phyloP scores from a whole-genome alignment of 2,329 filamentous ascomycete genomes.

The Lasiodiplodia gonubiensis region DNA sequence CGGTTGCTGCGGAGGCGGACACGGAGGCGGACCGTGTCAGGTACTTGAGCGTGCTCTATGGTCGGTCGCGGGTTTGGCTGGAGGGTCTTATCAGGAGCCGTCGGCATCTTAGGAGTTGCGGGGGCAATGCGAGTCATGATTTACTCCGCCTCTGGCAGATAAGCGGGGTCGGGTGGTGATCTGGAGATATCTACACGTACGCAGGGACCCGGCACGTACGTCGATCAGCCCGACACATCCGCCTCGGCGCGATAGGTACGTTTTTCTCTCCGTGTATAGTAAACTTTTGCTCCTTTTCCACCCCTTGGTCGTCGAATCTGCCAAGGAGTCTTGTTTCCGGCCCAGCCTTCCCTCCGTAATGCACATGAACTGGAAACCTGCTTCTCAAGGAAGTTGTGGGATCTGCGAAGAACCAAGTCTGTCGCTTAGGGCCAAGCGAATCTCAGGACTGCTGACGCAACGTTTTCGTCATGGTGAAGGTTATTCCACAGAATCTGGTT shows the following conservation, averaged over 20 bases:
- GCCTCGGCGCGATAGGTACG: not conserved
- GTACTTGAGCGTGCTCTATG: not conserved
- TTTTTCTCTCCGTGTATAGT: not conserved
- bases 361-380: not conserved
- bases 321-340: not conserved
- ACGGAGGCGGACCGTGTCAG: slow-evolving; percentile 22
- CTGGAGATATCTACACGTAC: slow-evolving; percentile 13
- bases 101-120: not conserved
- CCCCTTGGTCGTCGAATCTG: not conserved
- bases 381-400: not conserved
- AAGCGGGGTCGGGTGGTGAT: slow-evolving; percentile 18
- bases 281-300: not conserved
- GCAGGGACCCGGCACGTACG: slow-evolving; percentile 8
- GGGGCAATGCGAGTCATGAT: slow-evolving; percentile 7
- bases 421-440: not conserved
- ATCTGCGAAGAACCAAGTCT: not conserved
- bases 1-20: slow-evolving; percentile 10
- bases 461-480: not conserved
- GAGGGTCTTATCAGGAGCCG: slow-evolving; percentile 14
- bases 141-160: slow-evolving; percentile 12
- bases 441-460: not conserved
- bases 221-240: not conserved
- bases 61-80: not conserved
- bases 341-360: not conserved
- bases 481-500: not conserved